Conservation (phyloP, 129 eudicot species). For the Gnaphalium uliginosum region DNA sequence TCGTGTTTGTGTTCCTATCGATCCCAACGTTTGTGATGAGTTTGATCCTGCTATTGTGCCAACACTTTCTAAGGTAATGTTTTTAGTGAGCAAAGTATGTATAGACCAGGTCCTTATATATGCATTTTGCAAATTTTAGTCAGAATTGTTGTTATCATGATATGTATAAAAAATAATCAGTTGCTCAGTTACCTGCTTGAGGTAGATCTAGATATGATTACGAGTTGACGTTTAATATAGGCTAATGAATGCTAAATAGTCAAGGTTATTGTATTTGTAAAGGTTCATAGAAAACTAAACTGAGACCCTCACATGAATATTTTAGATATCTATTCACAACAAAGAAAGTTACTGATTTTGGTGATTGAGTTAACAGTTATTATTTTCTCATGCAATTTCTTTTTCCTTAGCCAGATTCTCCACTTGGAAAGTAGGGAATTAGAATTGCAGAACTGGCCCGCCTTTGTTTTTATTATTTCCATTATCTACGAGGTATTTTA, state of each 20-base stretch:
- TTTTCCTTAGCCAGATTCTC: too few species aligned
- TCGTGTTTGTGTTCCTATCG: conserved; percentile 90
- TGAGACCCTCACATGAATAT: not conserved
- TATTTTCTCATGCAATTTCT: not conserved
- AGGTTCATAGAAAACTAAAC: not conserved
- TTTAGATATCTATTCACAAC: not conserved
- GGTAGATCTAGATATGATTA: too few species aligned
- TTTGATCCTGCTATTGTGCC: conserved; percentile 89
- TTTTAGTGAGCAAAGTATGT: not conserved
- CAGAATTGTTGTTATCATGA: not conserved
- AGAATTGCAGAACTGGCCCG: not conserved
- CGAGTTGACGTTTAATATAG: not conserved
- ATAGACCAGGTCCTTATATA: not conserved
- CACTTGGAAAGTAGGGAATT: not conserved
- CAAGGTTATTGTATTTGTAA: too few species aligned
- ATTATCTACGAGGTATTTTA: not conserved
- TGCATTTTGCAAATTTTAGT: not conserved
- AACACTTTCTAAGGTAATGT: conserved; percentile 72
- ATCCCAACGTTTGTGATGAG: conserved; percentile 78
- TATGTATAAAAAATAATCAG: not conserved
- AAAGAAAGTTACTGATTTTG: not conserved
- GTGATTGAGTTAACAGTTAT: not conserved
- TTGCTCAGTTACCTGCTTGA: too few species aligned
- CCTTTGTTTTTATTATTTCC: conserved; percentile 16
- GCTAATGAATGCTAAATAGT: too few species aligned